These are phyloP conservation scores for Musa schizocarpa DNA, from an alignment of 176 grass and related monocot species.

Conservation along the genomic window DNA sequence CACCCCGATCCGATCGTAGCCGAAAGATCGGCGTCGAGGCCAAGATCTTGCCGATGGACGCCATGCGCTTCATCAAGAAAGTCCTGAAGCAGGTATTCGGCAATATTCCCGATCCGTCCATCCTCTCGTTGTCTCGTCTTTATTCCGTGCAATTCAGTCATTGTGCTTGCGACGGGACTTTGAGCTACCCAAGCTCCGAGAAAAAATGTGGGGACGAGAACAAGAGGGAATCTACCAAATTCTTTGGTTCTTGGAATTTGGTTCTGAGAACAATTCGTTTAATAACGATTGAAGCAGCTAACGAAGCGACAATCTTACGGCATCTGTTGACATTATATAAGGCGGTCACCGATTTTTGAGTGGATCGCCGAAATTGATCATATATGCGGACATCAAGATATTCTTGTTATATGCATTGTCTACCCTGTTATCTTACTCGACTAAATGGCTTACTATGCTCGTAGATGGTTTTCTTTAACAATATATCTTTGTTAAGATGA, in stretches of 20 bases:
- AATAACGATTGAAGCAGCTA: neutral
- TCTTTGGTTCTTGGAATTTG: neutral
- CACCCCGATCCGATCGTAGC: neutral
- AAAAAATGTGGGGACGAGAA: neutral
- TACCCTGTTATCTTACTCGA: neutral
- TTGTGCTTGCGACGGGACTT: neutral
- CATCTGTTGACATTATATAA: neutral
- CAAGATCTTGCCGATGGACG: conserved; percentile 35
- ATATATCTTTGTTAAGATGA: neutral
- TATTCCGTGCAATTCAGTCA: neutral
- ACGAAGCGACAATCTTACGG: neutral
- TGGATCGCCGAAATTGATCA: no score
- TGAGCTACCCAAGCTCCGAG: neutral
- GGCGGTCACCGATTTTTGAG: neutral
- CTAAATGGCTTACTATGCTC: neutral
- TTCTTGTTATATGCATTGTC: neutral
- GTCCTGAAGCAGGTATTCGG: conserved; percentile 39
- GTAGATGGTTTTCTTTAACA: neutral
- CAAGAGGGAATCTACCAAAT: neutral
- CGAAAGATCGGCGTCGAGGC: neutral
- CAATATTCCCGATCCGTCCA: neutral
- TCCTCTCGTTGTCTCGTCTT: neutral
- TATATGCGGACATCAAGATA: neutral
- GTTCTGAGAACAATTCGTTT: neutral
- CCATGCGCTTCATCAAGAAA: conserved; percentile 48